Percentiles rank a stretch among this genome's conserved stretches.
Evolutionary conservation across 1,284 basidiomycete species (phyloP).

Genomic region (Laetiporus sulphureus): DNA sequence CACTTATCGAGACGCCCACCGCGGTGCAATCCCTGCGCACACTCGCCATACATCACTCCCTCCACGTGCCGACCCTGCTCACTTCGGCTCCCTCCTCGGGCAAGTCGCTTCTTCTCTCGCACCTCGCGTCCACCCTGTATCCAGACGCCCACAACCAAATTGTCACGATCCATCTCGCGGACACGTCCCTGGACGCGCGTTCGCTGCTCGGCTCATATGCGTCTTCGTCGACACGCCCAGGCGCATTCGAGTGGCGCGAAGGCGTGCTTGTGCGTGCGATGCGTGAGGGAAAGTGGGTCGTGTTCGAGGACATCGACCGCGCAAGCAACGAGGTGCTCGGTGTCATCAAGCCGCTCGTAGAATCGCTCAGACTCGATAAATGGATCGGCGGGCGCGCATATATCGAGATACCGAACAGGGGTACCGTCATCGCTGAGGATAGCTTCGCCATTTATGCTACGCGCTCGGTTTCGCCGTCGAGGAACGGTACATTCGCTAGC

Average conservation of each 20-base stretch:
- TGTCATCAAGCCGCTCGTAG: constrained; percentile 75
- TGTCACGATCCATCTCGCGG: constrained; percentile 86
- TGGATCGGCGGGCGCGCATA: constrained; percentile 71
- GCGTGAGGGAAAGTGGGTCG: constrained; percentile 88
- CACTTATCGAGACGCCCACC: constrained; percentile 65
- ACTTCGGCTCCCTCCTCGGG: constrained; percentile 89
- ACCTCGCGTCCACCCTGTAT: constrained; percentile 65
- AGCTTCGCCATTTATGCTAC: constrained; percentile 81
- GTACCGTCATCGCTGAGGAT: constrained; percentile 64
- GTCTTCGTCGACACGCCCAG: constrained; percentile 81
- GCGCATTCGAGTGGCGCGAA: constrained; percentile 95
- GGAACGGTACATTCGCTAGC: constrained; percentile 36
- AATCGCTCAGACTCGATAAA: constrained; percentile 70
- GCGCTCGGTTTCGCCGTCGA: constrained; percentile 48
- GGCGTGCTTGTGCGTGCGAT: constrained; percentile 91
- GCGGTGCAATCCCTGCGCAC: constrained; percentile 51
- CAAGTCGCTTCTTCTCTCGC: constrained; percentile 78
- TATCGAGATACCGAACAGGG: constrained; percentile 65
- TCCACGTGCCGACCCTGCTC: constrained; percentile 75
- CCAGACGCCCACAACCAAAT: constrained; percentile 55
- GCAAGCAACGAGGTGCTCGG: constrained; percentile 85
- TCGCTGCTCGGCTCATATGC: constrained; percentile 92
- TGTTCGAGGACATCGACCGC: constrained; percentile 91
- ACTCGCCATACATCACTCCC: constrained; percentile 62
- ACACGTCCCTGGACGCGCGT: constrained; percentile 92